Evolutionary conservation across 2,329 filamentous ascomycete species (phyloP).

Genomic region (Pseudogymnoascus sp.): DNA sequence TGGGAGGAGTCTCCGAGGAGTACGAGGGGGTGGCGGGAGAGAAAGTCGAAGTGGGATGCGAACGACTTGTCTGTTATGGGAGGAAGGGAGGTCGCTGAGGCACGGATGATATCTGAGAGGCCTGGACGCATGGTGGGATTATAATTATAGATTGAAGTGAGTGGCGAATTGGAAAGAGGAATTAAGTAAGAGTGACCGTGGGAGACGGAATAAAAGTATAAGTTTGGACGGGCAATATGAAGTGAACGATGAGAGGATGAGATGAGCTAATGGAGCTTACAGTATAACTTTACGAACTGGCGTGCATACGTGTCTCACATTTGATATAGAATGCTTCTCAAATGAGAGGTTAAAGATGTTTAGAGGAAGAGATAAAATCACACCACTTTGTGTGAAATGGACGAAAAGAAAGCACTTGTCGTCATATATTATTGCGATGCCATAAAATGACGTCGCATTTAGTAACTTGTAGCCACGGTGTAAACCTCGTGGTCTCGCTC

Average conservation of each 20-base stretch:
- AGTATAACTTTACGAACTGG: not conserved
- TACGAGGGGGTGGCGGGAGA: constrained; percentile 23
- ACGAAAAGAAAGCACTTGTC: not conserved
- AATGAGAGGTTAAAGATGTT: too few relatives aligned
- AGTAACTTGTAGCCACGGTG: too few relatives aligned
- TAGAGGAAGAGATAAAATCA: too few relatives aligned
- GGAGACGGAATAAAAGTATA: not conserved
- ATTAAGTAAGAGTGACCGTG: not conserved
- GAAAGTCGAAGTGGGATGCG: constrained; percentile 8
- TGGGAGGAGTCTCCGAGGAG: constrained; percentile 40
- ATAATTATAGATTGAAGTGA: not conserved
- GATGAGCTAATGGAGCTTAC: not conserved
- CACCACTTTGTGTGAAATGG: not conserved
- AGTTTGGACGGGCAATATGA: not conserved
- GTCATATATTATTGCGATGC: not conserved
- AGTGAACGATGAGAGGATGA: not conserved
- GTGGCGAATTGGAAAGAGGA: not conserved
- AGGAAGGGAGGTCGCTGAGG: constrained; percentile 30
- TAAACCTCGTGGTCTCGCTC: too few relatives aligned
- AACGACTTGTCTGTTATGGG: constrained; percentile 24
- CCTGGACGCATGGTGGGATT: not conserved
- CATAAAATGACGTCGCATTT: not conserved
- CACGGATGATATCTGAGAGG: constrained; percentile 28
- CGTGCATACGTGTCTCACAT: too few relatives aligned
- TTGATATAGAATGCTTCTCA: too few relatives aligned